These are phyloP conservation scores for Chlamydomonas eustigma DNA, from an alignment of 139 green algal genomes.

Conservation along the genomic window DNA sequence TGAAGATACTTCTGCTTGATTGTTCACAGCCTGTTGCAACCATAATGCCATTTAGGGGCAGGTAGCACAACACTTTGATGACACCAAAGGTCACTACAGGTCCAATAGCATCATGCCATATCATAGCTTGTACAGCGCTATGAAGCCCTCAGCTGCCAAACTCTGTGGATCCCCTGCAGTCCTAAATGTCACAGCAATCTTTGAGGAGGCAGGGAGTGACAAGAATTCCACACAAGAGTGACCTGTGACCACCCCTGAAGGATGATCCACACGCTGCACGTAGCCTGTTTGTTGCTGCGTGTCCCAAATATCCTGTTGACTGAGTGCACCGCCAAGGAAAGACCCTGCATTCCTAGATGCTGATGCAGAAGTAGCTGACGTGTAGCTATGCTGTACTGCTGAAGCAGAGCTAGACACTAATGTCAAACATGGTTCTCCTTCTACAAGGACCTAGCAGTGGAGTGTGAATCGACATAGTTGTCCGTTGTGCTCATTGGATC, in stretches of 20 bases:
- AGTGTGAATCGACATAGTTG: neutral
- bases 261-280: neutral
- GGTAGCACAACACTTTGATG: too few relatives aligned
- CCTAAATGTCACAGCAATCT: constrained; percentile 28
- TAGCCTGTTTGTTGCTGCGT: neutral
- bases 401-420: neutral
- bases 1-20: too few relatives aligned
- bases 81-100: too few relatives aligned
- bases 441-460: neutral
- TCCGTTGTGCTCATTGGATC: too few relatives aligned
- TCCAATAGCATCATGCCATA: too few relatives aligned
- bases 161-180: constrained; percentile 12
- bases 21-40: too few relatives aligned
- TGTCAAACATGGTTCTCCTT: neutral
- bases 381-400: neutral
- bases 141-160: constrained; percentile 32
- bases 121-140: constrained; percentile 33
- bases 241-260: constrained; percentile 30
- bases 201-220: constrained; percentile 30
- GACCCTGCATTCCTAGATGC: neutral
- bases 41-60: too few relatives aligned
- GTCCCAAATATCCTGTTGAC: neutral
- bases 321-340: neutral
- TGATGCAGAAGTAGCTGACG: too few relatives aligned
- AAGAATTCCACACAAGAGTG: constrained; percentile 37